phyloP scores from a whole-genome alignment of 345 rosid genomes.

The Rhodomyrtus tomentosa region DNA sequence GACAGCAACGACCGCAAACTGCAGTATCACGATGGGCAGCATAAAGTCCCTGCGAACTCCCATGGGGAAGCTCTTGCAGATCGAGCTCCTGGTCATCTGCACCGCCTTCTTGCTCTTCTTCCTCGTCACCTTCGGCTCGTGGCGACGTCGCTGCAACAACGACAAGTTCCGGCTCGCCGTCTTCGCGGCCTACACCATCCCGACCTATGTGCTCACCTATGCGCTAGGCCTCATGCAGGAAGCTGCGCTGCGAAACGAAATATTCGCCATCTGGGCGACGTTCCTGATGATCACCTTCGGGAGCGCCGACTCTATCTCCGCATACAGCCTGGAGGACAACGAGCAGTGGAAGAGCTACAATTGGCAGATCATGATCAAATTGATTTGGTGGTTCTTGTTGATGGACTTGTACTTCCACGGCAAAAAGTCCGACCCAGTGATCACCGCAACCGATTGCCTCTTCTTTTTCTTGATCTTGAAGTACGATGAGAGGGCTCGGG shows the following conservation, averaged over 20 bases:
- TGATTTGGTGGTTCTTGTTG: accelerated
- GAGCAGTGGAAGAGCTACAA: background rate
- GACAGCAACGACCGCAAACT: background rate
- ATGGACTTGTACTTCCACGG: accelerated
- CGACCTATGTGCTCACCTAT: background rate
- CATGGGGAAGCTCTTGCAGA: background rate
- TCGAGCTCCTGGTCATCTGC: background rate
- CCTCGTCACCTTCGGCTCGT: background rate
- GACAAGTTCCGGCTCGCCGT: accelerated
- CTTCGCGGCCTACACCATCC: background rate
- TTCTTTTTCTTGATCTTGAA: background rate
- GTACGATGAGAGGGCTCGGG: background rate
- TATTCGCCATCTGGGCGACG: background rate
- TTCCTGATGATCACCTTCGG: background rate
- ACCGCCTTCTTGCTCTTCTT: background rate
- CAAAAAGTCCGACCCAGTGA: background rate
- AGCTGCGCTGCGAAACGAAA: background rate
- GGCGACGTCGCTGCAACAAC: background rate
- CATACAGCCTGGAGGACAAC: background rate
- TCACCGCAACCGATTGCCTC: background rate
- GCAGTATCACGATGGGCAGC: background rate
- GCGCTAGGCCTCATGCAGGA: background rate
- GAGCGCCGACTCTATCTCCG: background rate
- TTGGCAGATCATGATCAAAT: background rate
- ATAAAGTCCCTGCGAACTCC: background rate